A percentile compares a stretch with the other conserved stretches of the same genome.
These are phyloP conservation scores for Sclerotinia subarctica DNA, from an alignment of 2,329 filamentous ascomycete species.

Conservation along the genomic window DNA sequence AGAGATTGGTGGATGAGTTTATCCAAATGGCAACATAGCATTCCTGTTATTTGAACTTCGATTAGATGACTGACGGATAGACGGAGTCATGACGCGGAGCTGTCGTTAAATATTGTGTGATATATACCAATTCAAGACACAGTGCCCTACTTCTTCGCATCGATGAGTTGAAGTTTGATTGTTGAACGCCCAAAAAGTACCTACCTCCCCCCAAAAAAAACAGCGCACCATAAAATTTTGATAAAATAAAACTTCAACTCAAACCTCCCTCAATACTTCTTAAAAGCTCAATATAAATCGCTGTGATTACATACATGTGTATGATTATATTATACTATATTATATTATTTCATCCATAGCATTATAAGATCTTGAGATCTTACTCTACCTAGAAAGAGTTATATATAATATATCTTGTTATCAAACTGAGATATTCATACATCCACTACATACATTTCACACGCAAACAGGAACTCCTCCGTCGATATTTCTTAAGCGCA, in stretches of 20 bases:
- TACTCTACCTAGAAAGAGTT: neutral
- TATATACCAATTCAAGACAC: neutral
- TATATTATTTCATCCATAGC: neutral
- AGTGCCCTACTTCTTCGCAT: neutral
- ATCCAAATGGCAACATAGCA: constrained; percentile 24
- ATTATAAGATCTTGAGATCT: too few species aligned
- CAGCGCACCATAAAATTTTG: neutral
- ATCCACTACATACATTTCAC: neutral
- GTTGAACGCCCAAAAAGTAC: too few species aligned
- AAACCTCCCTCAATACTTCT: neutral
- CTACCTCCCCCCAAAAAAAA: neutral
- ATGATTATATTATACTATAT: too few species aligned
- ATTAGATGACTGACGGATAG: neutral
- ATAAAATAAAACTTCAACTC: neutral
- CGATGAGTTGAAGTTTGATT: neutral
- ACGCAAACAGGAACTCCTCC: too few species aligned
- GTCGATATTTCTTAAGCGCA: too few species aligned
- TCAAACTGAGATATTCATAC: neutral
- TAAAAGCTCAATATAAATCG: neutral
- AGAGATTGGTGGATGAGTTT: constrained; percentile 68
- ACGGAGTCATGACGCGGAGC: neutral
- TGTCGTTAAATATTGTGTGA: neutral
- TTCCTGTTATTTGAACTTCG: neutral
- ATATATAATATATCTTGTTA: neutral
- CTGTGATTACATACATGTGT: too few species aligned